Evolutionary conservation across 768 basidiomycete species (phyloP).

Genomic region (Jaapia argillacea): DNA sequence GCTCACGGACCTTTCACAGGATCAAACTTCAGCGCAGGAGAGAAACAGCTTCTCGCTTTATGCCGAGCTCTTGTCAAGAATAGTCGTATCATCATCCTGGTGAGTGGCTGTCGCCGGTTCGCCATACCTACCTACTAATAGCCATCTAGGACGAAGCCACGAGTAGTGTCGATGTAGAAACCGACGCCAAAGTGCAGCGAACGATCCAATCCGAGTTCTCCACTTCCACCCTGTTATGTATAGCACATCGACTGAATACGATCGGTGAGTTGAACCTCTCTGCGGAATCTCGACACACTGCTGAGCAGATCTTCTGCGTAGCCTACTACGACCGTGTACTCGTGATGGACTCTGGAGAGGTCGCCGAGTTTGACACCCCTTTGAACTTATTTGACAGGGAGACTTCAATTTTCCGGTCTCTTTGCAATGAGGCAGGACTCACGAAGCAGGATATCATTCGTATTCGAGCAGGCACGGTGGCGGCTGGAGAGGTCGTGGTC

Average conservation of each 20-base stretch:
- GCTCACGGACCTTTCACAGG: slow-evolving; percentile 20
- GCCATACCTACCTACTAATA: not conserved
- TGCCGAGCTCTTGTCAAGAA: slow-evolving; percentile 54
- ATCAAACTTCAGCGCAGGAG: slow-evolving; percentile 57
- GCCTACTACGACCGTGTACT: slow-evolving; percentile 61
- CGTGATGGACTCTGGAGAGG: slow-evolving; percentile 60
- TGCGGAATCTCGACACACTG: slow-evolving; percentile 1
- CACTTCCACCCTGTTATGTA: slow-evolving; percentile 41
- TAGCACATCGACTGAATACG: slow-evolving; percentile 50
- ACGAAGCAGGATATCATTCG: slow-evolving; percentile 44
- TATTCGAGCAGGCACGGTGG: slow-evolving; percentile 31
- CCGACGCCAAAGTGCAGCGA: slow-evolving; percentile 48
- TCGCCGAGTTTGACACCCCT: slow-evolving; percentile 71
- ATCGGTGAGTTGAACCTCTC: slow-evolving; percentile 24
- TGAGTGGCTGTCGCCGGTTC: slow-evolving; percentile 16
- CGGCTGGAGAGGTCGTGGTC: not conserved
- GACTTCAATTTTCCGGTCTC: slow-evolving; percentile 57
- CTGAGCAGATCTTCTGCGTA: slow-evolving; percentile 12
- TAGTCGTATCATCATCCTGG: slow-evolving; percentile 47
- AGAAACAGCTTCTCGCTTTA: slow-evolving; percentile 55
- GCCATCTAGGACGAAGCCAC: slow-evolving; percentile 50
- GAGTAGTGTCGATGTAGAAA: slow-evolving; percentile 51
- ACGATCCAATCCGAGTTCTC: slow-evolving; percentile 57
- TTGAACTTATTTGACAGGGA: slow-evolving; percentile 50
- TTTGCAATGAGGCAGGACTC: slow-evolving; percentile 59